Percentiles rank a stretch among this genome's conserved stretches.
These are phyloP conservation scores for Ceriops zippeliana DNA, from an alignment of 345 rosid genomes.

Conservation along the genomic window DNA sequence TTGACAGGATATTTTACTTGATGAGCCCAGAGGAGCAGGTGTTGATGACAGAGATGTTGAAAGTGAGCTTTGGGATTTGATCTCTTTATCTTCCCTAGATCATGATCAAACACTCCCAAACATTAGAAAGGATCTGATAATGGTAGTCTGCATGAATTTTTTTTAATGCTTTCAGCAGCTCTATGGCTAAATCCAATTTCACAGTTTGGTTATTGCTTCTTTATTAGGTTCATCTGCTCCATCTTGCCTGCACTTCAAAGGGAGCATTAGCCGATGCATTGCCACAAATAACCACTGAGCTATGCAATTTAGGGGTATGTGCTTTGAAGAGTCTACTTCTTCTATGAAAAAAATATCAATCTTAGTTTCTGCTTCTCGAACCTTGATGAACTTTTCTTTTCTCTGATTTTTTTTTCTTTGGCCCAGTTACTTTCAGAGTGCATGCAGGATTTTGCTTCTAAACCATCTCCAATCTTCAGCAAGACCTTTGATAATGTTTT, in stretches of 20 bases:
- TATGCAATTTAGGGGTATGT: constrained; percentile 80
- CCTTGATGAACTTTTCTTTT: constrained; percentile 20
- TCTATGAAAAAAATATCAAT: background rate
- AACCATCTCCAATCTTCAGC: constrained; percentile 57
- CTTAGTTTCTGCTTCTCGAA: background rate
- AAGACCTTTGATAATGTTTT: constrained; percentile 73
- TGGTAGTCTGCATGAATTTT: constrained; percentile 38
- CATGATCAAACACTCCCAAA: constrained; percentile 45
- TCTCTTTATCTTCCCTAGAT: constrained; percentile 46
- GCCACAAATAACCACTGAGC: constrained; percentile 67
- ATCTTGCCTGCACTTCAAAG: constrained; percentile 71
- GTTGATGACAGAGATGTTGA: constrained; percentile 33
- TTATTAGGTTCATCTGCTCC: constrained; percentile 80
- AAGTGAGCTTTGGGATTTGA: constrained; percentile 38
- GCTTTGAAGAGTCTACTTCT: background rate
- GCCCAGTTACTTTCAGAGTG: constrained; percentile 69
- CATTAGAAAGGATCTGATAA: constrained; percentile 62
- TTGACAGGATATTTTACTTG: constrained; percentile 19
- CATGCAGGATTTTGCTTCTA: constrained; percentile 62
- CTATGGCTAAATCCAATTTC: constrained; percentile 11
- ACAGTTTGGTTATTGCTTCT: constrained; percentile 5
- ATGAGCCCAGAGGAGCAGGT: constrained; percentile 33
- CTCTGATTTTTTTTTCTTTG: constrained; percentile 17
- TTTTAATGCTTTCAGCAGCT: constrained; percentile 5
- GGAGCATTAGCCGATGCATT: constrained; percentile 62